Evolutionary conservation across 2,329 filamentous ascomycete genomes (phyloP), one percentile per base, ranked within the genome.

Genomic region (Escovopsis weberi): DNA sequence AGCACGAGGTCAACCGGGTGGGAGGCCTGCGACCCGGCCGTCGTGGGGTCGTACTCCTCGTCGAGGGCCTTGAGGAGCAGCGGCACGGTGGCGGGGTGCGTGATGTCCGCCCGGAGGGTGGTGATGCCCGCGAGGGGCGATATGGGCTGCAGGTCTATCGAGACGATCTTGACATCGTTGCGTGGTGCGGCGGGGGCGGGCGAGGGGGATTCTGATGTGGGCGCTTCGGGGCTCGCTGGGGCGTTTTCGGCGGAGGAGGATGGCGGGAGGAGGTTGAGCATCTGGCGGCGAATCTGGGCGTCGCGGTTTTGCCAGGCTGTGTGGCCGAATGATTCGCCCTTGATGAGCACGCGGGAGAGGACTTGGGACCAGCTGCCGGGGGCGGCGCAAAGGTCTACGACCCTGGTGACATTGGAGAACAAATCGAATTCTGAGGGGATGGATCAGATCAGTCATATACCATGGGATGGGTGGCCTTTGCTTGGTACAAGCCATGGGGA

Each of bases 331-430:
- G 80, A 85, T 64, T 96, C 88, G 40, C 87, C 86, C 61, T 91
- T 88, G 61, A 96, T 94, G 44, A 98, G 67, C 0, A 95, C 84
- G 18, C 91, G 78, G 11, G 89, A 96, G 12, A 98, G 74, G 0
- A 98, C 91, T 61, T 98, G 91, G 39, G 86, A 94, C 91, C 91
- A 98, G 55, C 86, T 94, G 26, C 91, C 91, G 0, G 91, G 91
- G 0, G 91, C 91, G 30, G 91, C 91, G 58, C 91, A 98, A 18
- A 98, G 72, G 60, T 98, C 91, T 12, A 98, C 89, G 2, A 98
- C 91, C 33, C 91, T 76, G 2, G 85, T 89, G 39, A 96, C 89
- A 54, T 81, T 78, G 51, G 84, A 75, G 61, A 98, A 95, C 10
- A 98, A 75, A 55, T 95, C 84, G 65, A 96, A 98, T 66, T 95